Evolutionary conservation across 495 filamentous ascomycete genomes (phyloP).

Genomic region (Parathielavia hyrcaniae): DNA sequence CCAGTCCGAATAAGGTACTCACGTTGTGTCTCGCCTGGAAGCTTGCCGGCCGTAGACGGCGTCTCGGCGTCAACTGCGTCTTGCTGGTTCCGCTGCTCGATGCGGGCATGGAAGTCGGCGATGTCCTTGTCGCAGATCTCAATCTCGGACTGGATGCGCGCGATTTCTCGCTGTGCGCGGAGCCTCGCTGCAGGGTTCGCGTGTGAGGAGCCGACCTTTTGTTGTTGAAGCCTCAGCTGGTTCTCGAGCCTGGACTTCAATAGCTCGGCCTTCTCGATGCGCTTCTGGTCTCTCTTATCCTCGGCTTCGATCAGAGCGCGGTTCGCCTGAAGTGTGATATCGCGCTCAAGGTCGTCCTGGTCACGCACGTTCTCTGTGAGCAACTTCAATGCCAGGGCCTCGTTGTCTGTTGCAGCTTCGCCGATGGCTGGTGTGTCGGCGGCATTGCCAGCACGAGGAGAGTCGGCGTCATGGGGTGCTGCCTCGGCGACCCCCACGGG

Average conservation of each 20-base stretch:
- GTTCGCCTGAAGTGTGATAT: constrained; percentile 68
- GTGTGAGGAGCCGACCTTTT: constrained; percentile 36
- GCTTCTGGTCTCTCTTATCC: constrained; percentile 78
- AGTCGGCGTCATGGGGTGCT: neutral
- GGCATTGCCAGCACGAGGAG: neutral
- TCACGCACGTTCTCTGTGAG: constrained; percentile 70
- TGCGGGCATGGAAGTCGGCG: constrained; percentile 68
- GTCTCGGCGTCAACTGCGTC: constrained; percentile 40
- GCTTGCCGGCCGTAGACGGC: constrained; percentile 37
- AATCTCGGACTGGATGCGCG: constrained; percentile 56
- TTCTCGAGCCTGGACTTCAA: constrained; percentile 51
- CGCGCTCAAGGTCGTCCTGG: constrained; percentile 78
- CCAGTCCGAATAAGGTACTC: constrained; percentile 92
- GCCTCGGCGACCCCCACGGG: too few species aligned
- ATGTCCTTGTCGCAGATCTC: constrained; percentile 60
- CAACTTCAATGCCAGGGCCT: constrained; percentile 56
- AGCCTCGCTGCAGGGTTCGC: constrained; percentile 39
- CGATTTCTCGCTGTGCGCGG: constrained; percentile 57
- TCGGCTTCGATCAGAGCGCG: constrained; percentile 71
- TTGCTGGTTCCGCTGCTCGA: constrained; percentile 59
- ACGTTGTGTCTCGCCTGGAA: constrained; percentile 73
- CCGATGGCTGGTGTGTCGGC: neutral
- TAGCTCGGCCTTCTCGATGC: constrained; percentile 66
- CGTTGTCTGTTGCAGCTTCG: constrained; percentile 31
- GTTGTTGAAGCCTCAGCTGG: constrained; percentile 40